Base-by-base conservation (phyloP, 2,329 filamentous ascomycete species). In the Akanthomyces muscarius region DNA sequence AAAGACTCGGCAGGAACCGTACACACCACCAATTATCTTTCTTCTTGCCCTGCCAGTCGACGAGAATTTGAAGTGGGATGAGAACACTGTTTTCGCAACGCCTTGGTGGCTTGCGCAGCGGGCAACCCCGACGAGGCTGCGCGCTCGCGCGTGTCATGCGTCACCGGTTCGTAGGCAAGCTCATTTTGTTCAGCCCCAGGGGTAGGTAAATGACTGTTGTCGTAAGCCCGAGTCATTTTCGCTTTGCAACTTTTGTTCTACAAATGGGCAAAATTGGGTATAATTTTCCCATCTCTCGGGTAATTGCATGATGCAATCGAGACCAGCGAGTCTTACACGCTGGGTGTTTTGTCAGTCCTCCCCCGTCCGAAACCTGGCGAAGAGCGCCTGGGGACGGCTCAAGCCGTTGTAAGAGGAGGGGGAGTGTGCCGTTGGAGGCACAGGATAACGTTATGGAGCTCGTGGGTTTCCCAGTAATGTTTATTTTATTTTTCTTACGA, bases 81-180 rank as follows among this genome's bases (percentile, higher is more conserved):
- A 30, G 28, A 6, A 30, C 28, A 6, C 10, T 11, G 5, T 11
- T 11, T 8, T 6, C 33, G 3, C 33, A 36, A 36, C 33, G 33
- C 21, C 21, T 38, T 36, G 28, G n/a, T 38, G 42, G 54, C 30
- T n/a, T 28, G 14, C 23, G 44, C 44, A 13, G 42, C 28, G 42
- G 16, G 41, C 54, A n/a, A n/a, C 14, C 3, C 41, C 18, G 41
- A 57, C 30, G 44, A 58, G 55, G 55, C 55, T 58, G 55, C 44
- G 54, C 21, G 33, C 33, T 11, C 23, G 28, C 28, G 28, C 28
- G 28, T 28, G 6, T 38, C 10, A 18, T 56, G 53, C 55, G 44
- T 48, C 55, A 50, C 44, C 6, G 44, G 30, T 45, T 33, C 42
- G 42, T 45, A n/a, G 28, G 42, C 28, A 23, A n/a, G 28, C 30